A percentile compares a stretch with the other conserved stretches of the same genome.
Conservation (phyloP, 1,284 basidiomycete species). For the Pascua sp. region DNA sequence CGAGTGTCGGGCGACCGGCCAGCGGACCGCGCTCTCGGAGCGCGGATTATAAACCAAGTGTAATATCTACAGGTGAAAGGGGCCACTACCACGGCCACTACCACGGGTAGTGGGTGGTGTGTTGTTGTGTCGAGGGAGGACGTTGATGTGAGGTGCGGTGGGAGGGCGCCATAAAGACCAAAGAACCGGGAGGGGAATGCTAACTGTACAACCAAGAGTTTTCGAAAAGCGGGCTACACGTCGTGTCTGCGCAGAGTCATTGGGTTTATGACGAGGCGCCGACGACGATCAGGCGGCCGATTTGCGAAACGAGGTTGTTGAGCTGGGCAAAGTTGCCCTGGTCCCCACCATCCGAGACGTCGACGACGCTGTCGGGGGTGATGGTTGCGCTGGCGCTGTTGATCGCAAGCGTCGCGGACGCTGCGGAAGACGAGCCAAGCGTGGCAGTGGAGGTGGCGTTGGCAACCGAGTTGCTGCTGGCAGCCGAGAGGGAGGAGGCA, state of each 20-base stretch:
- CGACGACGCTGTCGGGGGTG: constrained; percentile 6
- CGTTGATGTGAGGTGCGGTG: no score
- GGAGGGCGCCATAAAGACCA: no score
- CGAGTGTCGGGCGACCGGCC: background rate
- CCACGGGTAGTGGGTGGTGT: no score
- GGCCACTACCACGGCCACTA: no score
- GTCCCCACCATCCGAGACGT: constrained; percentile 2
- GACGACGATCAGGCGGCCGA: constrained; percentile 40
- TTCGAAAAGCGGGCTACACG: background rate
- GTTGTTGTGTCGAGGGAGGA: no score
- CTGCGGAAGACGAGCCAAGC: background rate
- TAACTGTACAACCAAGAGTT: no score
- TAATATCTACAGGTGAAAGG: constrained; percentile 6
- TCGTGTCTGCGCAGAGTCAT: no score
- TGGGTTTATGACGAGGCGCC: constrained; percentile 15
- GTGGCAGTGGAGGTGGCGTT: constrained; percentile 5
- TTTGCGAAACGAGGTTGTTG: constrained; percentile 33
- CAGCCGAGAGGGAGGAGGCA: constrained; percentile 37
- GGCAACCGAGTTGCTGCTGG: constrained; percentile 1
- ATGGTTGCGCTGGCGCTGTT: constrained; percentile 11
- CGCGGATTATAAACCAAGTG: constrained; percentile 9
- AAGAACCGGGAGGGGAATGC: no score
- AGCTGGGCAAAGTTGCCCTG: constrained; percentile 32
- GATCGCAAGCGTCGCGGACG: constrained; percentile 10
- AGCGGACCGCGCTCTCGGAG: background rate